Conservation (phyloP, 305 asterid species). For the Fraxinus platypoda region DNA sequence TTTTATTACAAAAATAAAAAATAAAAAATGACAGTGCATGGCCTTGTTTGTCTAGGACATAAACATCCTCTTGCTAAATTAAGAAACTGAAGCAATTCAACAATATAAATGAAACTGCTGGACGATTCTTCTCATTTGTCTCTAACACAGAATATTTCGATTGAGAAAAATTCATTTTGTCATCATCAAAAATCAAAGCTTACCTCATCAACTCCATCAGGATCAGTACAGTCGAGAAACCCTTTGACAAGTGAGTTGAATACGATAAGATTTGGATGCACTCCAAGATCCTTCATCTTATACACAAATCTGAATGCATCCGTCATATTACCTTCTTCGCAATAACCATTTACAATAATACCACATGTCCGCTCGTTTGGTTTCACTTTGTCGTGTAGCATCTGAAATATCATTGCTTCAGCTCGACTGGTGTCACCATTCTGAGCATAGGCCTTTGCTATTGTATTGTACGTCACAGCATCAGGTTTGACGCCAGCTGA, state of each 20-base stretch:
- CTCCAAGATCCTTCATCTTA: conserved; percentile 74
- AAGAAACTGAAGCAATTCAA: not conserved
- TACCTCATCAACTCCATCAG: conserved; percentile 90
- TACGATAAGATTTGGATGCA: conserved; percentile 72
- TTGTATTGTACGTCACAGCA: conserved; percentile 73
- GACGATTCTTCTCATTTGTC: not conserved
- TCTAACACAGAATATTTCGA: not conserved
- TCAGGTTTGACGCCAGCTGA: conserved; percentile 71
- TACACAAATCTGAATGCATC: conserved; percentile 73
- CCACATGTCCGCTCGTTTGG: conserved; percentile 85
- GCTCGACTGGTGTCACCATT: conserved; percentile 62
- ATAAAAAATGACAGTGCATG: not conserved
- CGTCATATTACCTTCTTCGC: conserved; percentile 74
- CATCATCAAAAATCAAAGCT: not conserved
- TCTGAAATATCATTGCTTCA: conserved; percentile 64
- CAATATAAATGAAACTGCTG: not conserved
- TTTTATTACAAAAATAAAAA: not conserved
- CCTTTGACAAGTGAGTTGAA: conserved; percentile 86
- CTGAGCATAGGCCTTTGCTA: conserved; percentile 77
- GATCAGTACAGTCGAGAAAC: conserved; percentile 50
- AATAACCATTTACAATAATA: conserved; percentile 73
- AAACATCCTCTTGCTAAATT: not conserved
- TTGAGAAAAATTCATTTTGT: conserved; percentile 1
- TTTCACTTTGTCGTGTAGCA: conserved; percentile 58
- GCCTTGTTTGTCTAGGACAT: not conserved